These are phyloP conservation scores for Phytophthora citricola DNA, from an alignment of 352 stramenopile genomes.

Conservation along the genomic window DNA sequence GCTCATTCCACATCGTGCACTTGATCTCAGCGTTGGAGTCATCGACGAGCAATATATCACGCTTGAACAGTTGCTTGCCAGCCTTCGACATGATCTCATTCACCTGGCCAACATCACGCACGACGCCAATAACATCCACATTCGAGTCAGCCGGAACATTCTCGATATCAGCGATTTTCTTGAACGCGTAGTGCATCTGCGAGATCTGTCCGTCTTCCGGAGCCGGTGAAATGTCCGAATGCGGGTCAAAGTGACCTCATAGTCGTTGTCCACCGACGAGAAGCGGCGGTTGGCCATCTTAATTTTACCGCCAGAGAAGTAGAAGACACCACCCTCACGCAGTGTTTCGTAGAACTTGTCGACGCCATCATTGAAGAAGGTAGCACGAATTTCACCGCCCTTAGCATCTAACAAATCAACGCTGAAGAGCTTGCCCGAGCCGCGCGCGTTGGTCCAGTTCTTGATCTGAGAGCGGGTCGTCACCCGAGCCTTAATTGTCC, in stretches of 20 bases:
- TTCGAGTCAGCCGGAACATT: slow-evolving; percentile 83
- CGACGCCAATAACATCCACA: slow-evolving; percentile 96
- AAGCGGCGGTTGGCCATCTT: slow-evolving; percentile 99
- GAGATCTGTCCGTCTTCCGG: slow-evolving; percentile 92
- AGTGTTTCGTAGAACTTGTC: slow-evolving; percentile 97
- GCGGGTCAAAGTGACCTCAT: slow-evolving; percentile 97
- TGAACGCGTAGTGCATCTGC: slow-evolving; percentile 93
- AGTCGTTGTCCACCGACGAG: slow-evolving; percentile 96
- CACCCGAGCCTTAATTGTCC: slow-evolving; percentile 97
- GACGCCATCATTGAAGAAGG: slow-evolving; percentile 99
- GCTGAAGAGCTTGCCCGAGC: slow-evolving; percentile 97
- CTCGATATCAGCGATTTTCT: slow-evolving; percentile 95
- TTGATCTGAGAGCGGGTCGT: slow-evolving; percentile 94
- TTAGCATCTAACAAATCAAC: slow-evolving; percentile 96
- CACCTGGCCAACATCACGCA: slow-evolving; percentile 93
- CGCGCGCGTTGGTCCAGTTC: slow-evolving; percentile 96
- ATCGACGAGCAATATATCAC: slow-evolving; percentile 96
- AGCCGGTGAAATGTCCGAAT: slow-evolving; percentile 94
- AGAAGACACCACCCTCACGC: slow-evolving; percentile 91
- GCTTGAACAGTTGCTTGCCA: slow-evolving; percentile 96
- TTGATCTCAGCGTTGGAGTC: slow-evolving; percentile 96
- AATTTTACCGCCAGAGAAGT: slow-evolving; percentile 94
- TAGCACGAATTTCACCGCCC: slow-evolving; percentile 96
- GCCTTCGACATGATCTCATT: slow-evolving; percentile 95
- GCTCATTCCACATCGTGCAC: slow-evolving; percentile 97